A percentile compares a stretch with the other conserved stretches of the same genome.
Evolutionary conservation across 2,329 filamentous ascomycete genomes (phyloP).

Genomic region (Spiromastix sp.): DNA sequence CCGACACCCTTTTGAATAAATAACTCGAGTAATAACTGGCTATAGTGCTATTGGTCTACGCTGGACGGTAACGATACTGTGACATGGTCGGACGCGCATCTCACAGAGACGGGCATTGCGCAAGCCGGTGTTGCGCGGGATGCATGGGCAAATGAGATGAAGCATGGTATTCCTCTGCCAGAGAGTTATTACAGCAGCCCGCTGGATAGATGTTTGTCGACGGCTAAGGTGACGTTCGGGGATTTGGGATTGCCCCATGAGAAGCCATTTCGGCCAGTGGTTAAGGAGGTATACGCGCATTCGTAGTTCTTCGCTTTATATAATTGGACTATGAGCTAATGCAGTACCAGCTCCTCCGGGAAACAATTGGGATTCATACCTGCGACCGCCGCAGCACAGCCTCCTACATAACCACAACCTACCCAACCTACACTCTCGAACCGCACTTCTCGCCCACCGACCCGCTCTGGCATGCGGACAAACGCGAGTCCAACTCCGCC

Average conservation of each 20-base stretch:
- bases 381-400: slow-evolving; percentile 47
- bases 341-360: slow-evolving; percentile 38
- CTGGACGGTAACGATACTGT: slow-evolving; percentile 45
- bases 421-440: slow-evolving; percentile 44
- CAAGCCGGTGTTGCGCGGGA: slow-evolving; percentile 39
- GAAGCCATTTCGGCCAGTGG: slow-evolving; percentile 40
- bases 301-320: not conserved
- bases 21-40: not conserved
- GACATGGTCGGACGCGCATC: slow-evolving; percentile 48
- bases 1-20: not conserved
- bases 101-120: slow-evolving; percentile 41
- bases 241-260: slow-evolving; percentile 36
- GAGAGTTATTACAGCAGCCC: slow-evolving; percentile 49
- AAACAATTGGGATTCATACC: slow-evolving; percentile 51
- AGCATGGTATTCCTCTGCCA: slow-evolving; percentile 40
- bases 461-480: slow-evolving; percentile 39
- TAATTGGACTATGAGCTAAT: not conserved
- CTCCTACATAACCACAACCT: slow-evolving; percentile 38
- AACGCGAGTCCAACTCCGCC: slow-evolving; percentile 39
- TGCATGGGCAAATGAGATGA: slow-evolving; percentile 41
- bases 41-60: slow-evolving; percentile 47
- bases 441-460: slow-evolving; percentile 44
- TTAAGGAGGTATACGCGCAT: slow-evolving; percentile 44
- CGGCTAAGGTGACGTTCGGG: slow-evolving; percentile 44
- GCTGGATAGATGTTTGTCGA: slow-evolving; percentile 47